phyloP scores from a whole-genome alignment of 192 early-diverging fungal species.

The Mortierella antarctica region DNA sequence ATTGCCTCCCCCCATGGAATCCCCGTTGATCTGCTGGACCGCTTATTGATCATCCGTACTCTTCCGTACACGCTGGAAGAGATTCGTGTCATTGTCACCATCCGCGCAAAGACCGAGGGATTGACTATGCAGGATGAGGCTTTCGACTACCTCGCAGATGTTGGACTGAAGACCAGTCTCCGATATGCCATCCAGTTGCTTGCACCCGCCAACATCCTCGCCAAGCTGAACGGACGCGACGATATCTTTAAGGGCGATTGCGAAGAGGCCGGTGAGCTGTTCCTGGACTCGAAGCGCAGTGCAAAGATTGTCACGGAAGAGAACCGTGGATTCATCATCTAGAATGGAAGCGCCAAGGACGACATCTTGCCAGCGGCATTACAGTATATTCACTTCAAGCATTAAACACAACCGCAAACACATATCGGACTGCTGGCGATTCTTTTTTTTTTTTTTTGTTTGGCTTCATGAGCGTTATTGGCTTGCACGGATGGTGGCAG shows the following conservation, averaged over 20 bases:
- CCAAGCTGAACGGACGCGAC: constrained; percentile 86
- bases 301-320: constrained; percentile 75
- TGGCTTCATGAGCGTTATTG: too few relatives aligned
- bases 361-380: too few relatives aligned
- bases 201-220: constrained; percentile 89
- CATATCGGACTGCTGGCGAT: too few relatives aligned
- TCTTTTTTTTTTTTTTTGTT: too few relatives aligned
- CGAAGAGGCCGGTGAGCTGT: constrained; percentile 86
- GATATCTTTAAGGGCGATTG: constrained; percentile 87
- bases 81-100: constrained; percentile 90
- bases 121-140: constrained; percentile 85
- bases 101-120: constrained; percentile 92
- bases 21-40: constrained; percentile 95
- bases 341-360: constrained; percentile 2
- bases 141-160: constrained; percentile 79
- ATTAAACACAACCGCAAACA: too few relatives aligned
- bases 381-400: too few relatives aligned
- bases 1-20: constrained; percentile 92
- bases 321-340: constrained; percentile 46
- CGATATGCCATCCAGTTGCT: constrained; percentile 97
- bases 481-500: too few relatives aligned
- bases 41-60: constrained; percentile 96
- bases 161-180: constrained; percentile 90
- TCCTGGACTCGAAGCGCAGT: constrained; percentile 87
- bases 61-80: constrained; percentile 92